Evolutionary conservation across 345 rosid species (phyloP).

Genomic region (Eucalyptus globulus): DNA sequence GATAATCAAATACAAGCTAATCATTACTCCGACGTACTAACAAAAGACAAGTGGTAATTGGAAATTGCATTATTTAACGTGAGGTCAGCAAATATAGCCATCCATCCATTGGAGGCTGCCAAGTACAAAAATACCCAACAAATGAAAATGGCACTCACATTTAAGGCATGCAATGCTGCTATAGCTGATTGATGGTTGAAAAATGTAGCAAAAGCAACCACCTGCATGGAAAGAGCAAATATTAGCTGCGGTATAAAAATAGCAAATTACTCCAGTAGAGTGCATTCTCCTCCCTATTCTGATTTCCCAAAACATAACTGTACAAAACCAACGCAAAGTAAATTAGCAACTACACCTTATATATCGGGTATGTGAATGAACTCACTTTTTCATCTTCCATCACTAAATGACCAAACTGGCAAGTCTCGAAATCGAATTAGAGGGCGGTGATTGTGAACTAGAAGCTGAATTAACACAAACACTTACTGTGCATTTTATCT

Average conservation of each 20-base stretch:
- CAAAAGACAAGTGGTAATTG: background rate
- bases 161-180: conserved; percentile 53
- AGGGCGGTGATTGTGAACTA: background rate
- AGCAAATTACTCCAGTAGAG: background rate
- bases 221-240: conserved; percentile 25
- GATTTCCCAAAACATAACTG: background rate
- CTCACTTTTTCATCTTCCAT: background rate
- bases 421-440: background rate
- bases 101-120: background rate
- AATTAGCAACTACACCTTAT: background rate
- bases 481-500: background rate
- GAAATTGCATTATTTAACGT: background rate
- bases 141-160: conserved; percentile 32
- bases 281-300: background rate
- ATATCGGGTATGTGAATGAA: background rate
- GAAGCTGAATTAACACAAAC: background rate
- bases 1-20: background rate
- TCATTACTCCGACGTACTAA: background rate
- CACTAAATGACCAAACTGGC: background rate
- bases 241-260: background rate
- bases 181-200: conserved; percentile 60
- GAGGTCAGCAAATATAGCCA: background rate
- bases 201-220: conserved; percentile 88
- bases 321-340: background rate
- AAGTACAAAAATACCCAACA: background rate